Base-by-base conservation (phyloP, 2,329 filamentous ascomycete species). In the Scedosporium apiospermum region DNA sequence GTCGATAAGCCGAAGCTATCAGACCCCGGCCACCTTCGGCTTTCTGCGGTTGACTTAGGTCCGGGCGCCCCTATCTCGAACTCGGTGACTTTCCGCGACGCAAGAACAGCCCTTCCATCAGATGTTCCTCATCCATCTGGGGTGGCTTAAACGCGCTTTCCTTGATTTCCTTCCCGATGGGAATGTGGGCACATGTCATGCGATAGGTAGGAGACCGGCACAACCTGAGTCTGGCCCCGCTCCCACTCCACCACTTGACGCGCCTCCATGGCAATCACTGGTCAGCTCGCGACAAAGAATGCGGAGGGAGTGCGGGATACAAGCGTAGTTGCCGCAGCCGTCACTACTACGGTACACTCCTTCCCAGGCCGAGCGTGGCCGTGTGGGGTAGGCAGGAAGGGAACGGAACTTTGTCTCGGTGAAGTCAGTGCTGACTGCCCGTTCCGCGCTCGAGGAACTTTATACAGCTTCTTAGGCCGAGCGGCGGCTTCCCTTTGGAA, bases 11-110 rank as follows among this genome's bases (percentile, higher is more conserved):
- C 46, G 60, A 61, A 34, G 46, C 44, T 61, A 57, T 42, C 60
- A 57, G 41, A 60, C 62, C 63, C 34, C 76, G 76, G 76, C 72
- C 71, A 74, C 67, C 65, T 62, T 70, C 76, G 76, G 76, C 73
- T 78, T 76, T 63, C 67, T 61, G 66, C 76, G 76, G 76, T 66
- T 76, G 68, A 68, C 68, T 66, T 30, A 49, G 61, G 60, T 14
- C 46, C 30, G n/a, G 46, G 4, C 23, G 3, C 3, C 23, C 23
- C 14, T 16, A 53, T 30, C 59, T 12, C 46, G 18, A 51, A 51
- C 41, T 57, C 60, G 60, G 60, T n/a, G 18, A 4, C 18, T 41
- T 61, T 61, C 60, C 60, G 60, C 60, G n/a, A 55, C n/a, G 26
- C 23, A 16, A 30, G 30, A 57, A 57, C 9, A 34, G 12, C 26